These are phyloP conservation scores for Mucor velutinosus DNA, from an alignment of 371 early-diverging fungal species.

Conservation along the genomic window DNA sequence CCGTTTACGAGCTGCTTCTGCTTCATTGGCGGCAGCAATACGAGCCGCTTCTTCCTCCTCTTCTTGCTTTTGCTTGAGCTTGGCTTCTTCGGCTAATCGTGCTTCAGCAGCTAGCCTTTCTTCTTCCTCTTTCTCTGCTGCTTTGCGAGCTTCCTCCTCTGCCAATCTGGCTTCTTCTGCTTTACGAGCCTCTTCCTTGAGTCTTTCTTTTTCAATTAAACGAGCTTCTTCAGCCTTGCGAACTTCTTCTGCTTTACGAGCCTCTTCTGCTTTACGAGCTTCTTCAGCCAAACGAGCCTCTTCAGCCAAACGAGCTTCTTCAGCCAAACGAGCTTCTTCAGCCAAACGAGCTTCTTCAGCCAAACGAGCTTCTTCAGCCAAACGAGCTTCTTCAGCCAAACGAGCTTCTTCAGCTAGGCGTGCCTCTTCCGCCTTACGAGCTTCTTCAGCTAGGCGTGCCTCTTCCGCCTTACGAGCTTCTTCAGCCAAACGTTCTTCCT, in stretches of 20 bases:
- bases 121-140: conserved; percentile 1
- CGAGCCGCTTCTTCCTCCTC: conserved; percentile 25
- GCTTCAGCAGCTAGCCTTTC: conserved; percentile 11
- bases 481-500: conserved; percentile 6
- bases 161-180: background rate
- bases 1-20: conserved; percentile 4
- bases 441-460: background rate
- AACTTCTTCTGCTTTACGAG: background rate
- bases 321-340: conserved; percentile 4
- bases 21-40: conserved; percentile 4
- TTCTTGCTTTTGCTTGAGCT: background rate
- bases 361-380: background rate
- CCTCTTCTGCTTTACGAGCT: conserved; percentile 6
- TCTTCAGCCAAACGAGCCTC: conserved; percentile 2
- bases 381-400: background rate
- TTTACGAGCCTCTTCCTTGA: conserved; percentile 1
- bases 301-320: conserved; percentile 7
- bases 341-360: conserved; percentile 5
- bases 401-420: background rate
- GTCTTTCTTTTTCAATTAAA: background rate
- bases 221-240: background rate
- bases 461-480: conserved; percentile 12
- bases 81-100: conserved; percentile 4
- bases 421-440: background rate
- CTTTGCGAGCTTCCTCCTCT: conserved; percentile 11